These are phyloP conservation scores for Colletotrichum siamense DNA, from an alignment of 2,329 filamentous ascomycete genomes.

Conservation along the genomic window DNA sequence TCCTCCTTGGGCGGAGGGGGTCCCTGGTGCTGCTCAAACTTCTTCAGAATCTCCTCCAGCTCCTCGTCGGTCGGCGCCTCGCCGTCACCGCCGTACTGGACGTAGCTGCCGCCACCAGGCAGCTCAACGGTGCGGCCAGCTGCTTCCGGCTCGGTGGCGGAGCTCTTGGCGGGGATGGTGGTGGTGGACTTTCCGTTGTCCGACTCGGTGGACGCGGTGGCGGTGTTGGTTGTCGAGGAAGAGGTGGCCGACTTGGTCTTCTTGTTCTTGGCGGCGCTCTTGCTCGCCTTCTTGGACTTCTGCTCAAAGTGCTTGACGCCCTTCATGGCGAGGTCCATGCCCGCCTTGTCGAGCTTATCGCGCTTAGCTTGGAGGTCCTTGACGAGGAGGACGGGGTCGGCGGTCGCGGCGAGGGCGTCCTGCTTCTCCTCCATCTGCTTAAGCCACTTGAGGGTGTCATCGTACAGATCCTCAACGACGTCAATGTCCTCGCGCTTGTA, in stretches of 20 bases:
- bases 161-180: slow-evolving; percentile 32
- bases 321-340: slow-evolving; percentile 74
- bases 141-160: slow-evolving; percentile 28
- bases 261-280: slow-evolving; percentile 39
- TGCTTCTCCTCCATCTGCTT: slow-evolving; percentile 74
- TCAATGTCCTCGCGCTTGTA: slow-evolving; percentile 78
- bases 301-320: slow-evolving; percentile 63
- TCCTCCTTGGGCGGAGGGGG: slow-evolving; percentile 27
- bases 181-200: slow-evolving; percentile 41
- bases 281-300: slow-evolving; percentile 46
- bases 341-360: slow-evolving; percentile 73
- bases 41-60: slow-evolving; percentile 55
- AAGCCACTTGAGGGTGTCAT: slow-evolving; percentile 75
- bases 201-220: slow-evolving; percentile 27
- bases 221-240: slow-evolving; percentile 43
- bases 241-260: slow-evolving; percentile 50
- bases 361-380: slow-evolving; percentile 75
- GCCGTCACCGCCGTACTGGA: slow-evolving; percentile 28
- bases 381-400: slow-evolving; percentile 76
- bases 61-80: slow-evolving; percentile 47
- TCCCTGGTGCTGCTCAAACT: slow-evolving; percentile 34
- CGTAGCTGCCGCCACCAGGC: slow-evolving; percentile 36
- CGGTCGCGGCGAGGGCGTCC: slow-evolving; percentile 69
- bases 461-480: slow-evolving; percentile 66
- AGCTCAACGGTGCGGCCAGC: slow-evolving; percentile 45